These are phyloP conservation scores for Diaporthe aspalathi DNA, from an alignment of 2,329 filamentous ascomycete species.

Conservation along the genomic window DNA sequence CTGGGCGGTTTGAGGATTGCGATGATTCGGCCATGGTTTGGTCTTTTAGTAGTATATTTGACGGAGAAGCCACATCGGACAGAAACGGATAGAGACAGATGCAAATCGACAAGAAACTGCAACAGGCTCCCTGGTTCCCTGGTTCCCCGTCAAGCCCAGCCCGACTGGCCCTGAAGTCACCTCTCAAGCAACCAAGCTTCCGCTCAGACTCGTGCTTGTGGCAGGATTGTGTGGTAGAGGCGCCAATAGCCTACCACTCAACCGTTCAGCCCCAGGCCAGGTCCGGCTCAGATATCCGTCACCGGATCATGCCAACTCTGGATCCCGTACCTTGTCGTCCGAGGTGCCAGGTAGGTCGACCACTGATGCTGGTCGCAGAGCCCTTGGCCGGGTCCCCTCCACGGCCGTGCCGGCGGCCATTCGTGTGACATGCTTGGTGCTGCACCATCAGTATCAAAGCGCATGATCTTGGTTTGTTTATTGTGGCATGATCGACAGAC, in stretches of 20 bases:
- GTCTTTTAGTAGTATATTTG: not conserved
- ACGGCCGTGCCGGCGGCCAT: constrained; percentile 21
- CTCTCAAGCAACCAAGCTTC: constrained; percentile 18
- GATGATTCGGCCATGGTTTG: constrained; percentile 7
- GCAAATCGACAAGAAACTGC: not conserved
- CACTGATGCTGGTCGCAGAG: constrained; percentile 12
- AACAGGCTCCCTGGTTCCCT: constrained; percentile 3
- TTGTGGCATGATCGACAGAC: constrained; percentile 23
- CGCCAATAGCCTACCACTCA: constrained; percentile 6
- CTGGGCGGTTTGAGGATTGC: not conserved
- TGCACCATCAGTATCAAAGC: constrained; percentile 24
- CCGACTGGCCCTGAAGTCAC: constrained; percentile 1
- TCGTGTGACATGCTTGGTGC: constrained; percentile 15
- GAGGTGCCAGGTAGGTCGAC: not conserved
- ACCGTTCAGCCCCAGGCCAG: not conserved
- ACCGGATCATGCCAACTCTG: constrained; percentile 20
- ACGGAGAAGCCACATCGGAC: constrained; percentile 13
- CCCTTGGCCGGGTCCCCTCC: constrained; percentile 18
- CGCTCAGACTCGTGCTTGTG: constrained; percentile 24
- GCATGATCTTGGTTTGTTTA: constrained; percentile 26
- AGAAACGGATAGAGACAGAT: constrained; percentile 8
- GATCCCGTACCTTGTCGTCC: not conserved
- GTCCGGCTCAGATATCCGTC: constrained; percentile 6
- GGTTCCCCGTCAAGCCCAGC: not conserved
- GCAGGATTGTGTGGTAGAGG: constrained; percentile 24